Percentiles rank a stretch among this genome's conserved stretches.
These are phyloP conservation scores for Adansonia gregorii DNA, from an alignment of 441 rosid genomes.

Conservation along the genomic window DNA sequence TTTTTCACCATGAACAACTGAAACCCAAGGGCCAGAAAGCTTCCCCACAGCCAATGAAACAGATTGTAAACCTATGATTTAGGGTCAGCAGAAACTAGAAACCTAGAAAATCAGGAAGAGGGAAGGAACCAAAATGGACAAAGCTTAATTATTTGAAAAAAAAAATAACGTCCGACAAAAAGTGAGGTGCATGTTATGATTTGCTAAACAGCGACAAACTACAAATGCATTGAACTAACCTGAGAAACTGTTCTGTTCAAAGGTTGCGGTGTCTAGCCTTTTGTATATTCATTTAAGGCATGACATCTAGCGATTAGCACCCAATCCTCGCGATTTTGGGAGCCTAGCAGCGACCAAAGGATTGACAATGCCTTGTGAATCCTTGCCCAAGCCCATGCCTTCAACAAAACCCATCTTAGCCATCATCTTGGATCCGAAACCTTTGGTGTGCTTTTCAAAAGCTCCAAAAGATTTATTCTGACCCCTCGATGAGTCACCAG, in stretches of 20 bases:
- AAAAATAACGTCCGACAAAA: neutral
- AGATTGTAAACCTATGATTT: neutral
- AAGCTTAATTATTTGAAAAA: neutral
- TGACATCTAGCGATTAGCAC: constrained; percentile 52
- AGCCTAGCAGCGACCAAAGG: constrained; percentile 67
- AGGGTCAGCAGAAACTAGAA: neutral
- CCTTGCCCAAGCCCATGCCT: constrained; percentile 80
- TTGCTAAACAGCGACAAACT: neutral
- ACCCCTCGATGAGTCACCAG: constrained; percentile 29
- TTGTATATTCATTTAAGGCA: neutral
- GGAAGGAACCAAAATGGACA: neutral
- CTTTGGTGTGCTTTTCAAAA: constrained; percentile 84
- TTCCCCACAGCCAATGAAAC: neutral
- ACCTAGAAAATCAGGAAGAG: neutral
- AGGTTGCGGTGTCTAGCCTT: too few relatives aligned
- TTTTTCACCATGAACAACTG: neutral
- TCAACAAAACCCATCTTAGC: constrained; percentile 89
- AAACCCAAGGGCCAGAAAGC: neutral
- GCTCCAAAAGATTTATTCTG: constrained; percentile 50
- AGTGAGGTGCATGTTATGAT: neutral
- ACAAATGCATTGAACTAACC: constrained; percentile 2
- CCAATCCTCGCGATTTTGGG: constrained; percentile 75
- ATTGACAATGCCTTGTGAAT: constrained; percentile 76
- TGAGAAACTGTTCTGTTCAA: neutral
- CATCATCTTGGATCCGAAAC: constrained; percentile 95